phyloP scores from a whole-genome alignment of 2,329 filamentous ascomycete species.

The Coniochaeta pulveracea region DNA sequence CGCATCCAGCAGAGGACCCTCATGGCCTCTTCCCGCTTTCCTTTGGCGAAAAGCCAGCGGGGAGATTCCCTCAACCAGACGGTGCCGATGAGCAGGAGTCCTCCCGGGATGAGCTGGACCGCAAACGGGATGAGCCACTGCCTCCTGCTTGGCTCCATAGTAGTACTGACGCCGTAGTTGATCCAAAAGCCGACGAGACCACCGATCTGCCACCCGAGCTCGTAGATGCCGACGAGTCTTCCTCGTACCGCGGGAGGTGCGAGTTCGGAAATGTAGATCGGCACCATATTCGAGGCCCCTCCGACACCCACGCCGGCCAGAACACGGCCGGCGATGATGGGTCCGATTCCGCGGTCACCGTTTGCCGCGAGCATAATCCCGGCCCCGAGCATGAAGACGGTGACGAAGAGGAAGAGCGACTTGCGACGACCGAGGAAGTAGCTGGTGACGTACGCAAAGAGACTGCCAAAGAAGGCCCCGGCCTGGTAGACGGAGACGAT shows the following conservation, averaged over 20 bases:
- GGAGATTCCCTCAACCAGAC: slow-evolving; percentile 54
- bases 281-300: slow-evolving; percentile 50
- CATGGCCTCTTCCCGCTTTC: slow-evolving; percentile 46
- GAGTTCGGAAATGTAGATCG: slow-evolving; percentile 50
- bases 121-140: slow-evolving; percentile 58
- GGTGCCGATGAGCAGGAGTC: slow-evolving; percentile 47
- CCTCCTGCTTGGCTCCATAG: slow-evolving; percentile 29
- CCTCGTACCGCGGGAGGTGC: slow-evolving; percentile 53
- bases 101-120: slow-evolving; percentile 56
- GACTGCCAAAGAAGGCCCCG: slow-evolving; percentile 72
- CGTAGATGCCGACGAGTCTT: slow-evolving; percentile 54
- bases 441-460: slow-evolving; percentile 54
- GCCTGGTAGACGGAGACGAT: slow-evolving; percentile 77
- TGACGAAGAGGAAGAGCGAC: slow-evolving; percentile 48
- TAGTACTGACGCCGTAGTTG: slow-evolving; percentile 49
- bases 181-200: slow-evolving; percentile 55
- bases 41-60: slow-evolving; percentile 56
- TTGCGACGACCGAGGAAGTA: slow-evolving; percentile 58
- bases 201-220: slow-evolving; percentile 54
- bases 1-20: slow-evolving; percentile 54
- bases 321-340: slow-evolving; percentile 50
- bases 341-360: slow-evolving; percentile 48
- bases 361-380: slow-evolving; percentile 62
- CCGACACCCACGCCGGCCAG: slow-evolving; percentile 54
- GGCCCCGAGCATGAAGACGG: slow-evolving; percentile 59